Percentiles rank a stretch among this genome's conserved stretches.
Evolutionary conservation across 2,329 filamentous ascomycete genomes (phyloP).

Genomic region (Fusarium sp.): DNA sequence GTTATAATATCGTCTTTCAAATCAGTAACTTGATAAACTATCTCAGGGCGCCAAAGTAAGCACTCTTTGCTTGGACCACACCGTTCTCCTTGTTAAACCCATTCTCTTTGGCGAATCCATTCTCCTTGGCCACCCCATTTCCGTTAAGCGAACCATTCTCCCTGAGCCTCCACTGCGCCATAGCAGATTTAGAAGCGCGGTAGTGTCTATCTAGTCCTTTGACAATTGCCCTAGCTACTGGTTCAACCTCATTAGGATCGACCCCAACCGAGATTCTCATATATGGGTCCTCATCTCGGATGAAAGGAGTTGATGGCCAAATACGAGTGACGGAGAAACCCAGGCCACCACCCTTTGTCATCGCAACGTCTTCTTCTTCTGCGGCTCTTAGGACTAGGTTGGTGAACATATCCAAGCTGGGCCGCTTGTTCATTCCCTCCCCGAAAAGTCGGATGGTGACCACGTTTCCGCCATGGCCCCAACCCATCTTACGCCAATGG

Average conservation of each 20-base stretch:
- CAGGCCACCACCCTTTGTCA: constrained; percentile 39
- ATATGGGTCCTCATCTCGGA: constrained; percentile 35
- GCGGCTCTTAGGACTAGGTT: constrained; percentile 28
- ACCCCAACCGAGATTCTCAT: constrained; percentile 38
- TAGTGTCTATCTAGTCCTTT: constrained; percentile 38
- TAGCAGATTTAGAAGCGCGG: constrained; percentile 20
- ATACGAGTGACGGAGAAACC: constrained; percentile 39
- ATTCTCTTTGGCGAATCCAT: too few relatives aligned
- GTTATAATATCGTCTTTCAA: too few relatives aligned
- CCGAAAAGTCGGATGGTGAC: constrained; percentile 34
- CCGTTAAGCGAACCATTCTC: constrained; percentile 17
- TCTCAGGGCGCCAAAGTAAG: constrained; percentile 11
- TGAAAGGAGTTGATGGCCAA: constrained; percentile 38
- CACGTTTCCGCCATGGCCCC: constrained; percentile 38
- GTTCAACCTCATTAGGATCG: constrained; percentile 38
- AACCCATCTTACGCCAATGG: constrained; percentile 38
- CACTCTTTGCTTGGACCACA: background rate
- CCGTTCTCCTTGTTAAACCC: too few relatives aligned
- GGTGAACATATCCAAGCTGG: constrained; percentile 33
- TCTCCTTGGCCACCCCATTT: background rate
- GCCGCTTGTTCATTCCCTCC: constrained; percentile 35
- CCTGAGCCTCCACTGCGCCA: constrained; percentile 35
- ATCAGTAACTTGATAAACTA: background rate
- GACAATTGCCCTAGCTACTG: constrained; percentile 32
- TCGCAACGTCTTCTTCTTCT: constrained; percentile 36